Conservation (phyloP, 208 protist species). For the Crithidia acanthocephali region DNA sequence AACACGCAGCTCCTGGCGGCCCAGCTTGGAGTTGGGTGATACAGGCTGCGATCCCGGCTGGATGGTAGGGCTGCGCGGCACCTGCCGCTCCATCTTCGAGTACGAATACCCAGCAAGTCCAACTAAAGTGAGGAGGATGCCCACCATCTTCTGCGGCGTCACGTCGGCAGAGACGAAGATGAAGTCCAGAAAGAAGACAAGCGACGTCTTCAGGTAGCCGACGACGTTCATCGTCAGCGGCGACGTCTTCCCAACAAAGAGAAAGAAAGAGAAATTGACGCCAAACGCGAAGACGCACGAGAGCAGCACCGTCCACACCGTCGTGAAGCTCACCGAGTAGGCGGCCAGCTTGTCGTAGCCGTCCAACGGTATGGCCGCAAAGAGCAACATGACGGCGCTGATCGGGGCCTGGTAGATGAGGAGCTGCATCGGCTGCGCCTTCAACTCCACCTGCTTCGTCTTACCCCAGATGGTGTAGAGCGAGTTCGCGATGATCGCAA, state of each 20-base stretch:
- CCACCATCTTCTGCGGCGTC: constrained; percentile 40
- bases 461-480: constrained; percentile 93
- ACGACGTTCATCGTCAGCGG: constrained; percentile 87
- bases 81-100: constrained; percentile 26
- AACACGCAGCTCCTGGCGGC: constrained; percentile 11
- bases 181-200: constrained; percentile 76
- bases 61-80: background rate
- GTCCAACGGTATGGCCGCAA: constrained; percentile 72
- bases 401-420: constrained; percentile 88
- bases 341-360: constrained; percentile 35
- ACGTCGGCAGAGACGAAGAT: constrained; percentile 50
- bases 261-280: constrained; percentile 93
- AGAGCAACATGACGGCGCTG: constrained; percentile 76
- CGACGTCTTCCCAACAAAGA: constrained; percentile 82
- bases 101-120: constrained; percentile 69
- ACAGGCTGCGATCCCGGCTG: background rate
- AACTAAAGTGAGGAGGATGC: constrained; percentile 58
- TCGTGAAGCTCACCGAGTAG: constrained; percentile 62
- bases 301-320: constrained; percentile 66
- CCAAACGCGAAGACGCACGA: constrained; percentile 85
- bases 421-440: constrained; percentile 80
- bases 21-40: background rate
- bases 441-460: constrained; percentile 87
- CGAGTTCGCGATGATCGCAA: constrained; percentile 81
- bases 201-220: constrained; percentile 80